These are phyloP conservation scores for Pythium pyrilobum DNA, from an alignment of 352 stramenopile species.

Conservation along the genomic window DNA sequence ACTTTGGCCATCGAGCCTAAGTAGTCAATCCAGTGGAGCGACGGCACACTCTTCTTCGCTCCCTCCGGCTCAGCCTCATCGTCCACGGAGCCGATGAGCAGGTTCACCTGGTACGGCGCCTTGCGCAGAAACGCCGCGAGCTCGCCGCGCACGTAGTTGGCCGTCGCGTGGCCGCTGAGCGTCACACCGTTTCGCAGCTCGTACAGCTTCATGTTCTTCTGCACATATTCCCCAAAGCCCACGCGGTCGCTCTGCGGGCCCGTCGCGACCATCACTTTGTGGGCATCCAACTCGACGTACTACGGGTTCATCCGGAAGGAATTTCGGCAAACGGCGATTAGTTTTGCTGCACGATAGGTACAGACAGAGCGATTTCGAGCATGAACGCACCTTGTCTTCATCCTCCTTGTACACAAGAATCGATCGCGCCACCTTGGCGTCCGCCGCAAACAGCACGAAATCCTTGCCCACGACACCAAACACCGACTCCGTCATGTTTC, in stretches of 20 bases:
- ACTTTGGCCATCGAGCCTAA: constrained; percentile 79
- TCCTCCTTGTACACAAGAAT: constrained; percentile 93
- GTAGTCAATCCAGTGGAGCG: constrained; percentile 89
- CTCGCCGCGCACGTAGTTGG: constrained; percentile 82
- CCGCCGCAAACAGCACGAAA: constrained; percentile 88
- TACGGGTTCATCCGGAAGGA: constrained; percentile 21
- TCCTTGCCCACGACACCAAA: constrained; percentile 89
- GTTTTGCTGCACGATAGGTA: too few relatives aligned
- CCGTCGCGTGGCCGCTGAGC: constrained; percentile 71
- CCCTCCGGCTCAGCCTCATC: constrained; percentile 27
- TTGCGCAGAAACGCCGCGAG: constrained; percentile 77
- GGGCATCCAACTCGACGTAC: constrained; percentile 70
- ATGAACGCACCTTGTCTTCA: constrained; percentile 82
- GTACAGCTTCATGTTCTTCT: constrained; percentile 92
- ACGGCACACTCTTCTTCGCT: constrained; percentile 35
- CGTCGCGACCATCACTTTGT: constrained; percentile 78
- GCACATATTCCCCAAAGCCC: constrained; percentile 82
- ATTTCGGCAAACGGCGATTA: constrained; percentile 1
- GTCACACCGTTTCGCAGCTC: constrained; percentile 84
- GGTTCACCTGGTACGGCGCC: constrained; percentile 82
- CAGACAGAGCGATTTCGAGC: background rate
- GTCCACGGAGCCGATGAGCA: constrained; percentile 75
- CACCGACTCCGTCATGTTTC: constrained; percentile 71
- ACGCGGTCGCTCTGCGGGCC: constrained; percentile 79
- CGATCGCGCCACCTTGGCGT: constrained; percentile 87